A percentile compares a stretch with the other conserved stretches of the same genome.
Conservation (phyloP, 306 rosid species). For the Trifolium subterraneum region DNA sequence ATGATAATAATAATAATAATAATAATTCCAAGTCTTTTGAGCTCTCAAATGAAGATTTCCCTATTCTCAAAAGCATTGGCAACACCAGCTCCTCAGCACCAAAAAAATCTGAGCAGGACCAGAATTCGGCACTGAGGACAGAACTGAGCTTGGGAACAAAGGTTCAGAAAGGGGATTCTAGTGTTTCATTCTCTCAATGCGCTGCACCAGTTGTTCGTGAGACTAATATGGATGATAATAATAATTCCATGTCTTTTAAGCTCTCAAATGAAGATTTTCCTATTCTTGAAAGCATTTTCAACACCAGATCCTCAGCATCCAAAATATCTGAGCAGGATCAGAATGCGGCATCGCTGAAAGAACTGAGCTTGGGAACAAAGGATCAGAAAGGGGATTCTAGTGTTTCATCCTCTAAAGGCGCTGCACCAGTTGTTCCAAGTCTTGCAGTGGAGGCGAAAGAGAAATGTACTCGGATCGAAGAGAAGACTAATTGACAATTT, state of each 20-base stretch:
- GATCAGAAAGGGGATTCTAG: conserved; percentile 32
- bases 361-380: conserved; percentile 32
- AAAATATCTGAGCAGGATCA: conserved; percentile 1
- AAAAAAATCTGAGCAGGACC: neutral
- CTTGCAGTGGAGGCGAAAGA: conserved; percentile 30
- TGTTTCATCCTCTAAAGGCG: conserved; percentile 36
- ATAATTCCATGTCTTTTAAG: conserved; percentile 32
- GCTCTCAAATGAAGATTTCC: conserved; percentile 51
- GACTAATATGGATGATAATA: too few species aligned
- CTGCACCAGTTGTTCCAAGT: conserved; percentile 15
- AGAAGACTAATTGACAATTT: conserved; percentile 35
- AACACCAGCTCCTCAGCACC: conserved; percentile 29
- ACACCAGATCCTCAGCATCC: conserved; percentile 26
- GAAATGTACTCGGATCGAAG: conserved; percentile 12
- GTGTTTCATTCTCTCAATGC: conserved; percentile 37
- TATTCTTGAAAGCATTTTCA: conserved; percentile 39
- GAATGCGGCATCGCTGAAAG: conserved; percentile 18
- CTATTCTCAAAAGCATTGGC: conserved; percentile 43
- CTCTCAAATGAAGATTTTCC: conserved; percentile 55
- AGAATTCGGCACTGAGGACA: conserved; percentile 20
- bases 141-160: conserved; percentile 32
- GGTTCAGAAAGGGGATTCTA: conserved; percentile 32
- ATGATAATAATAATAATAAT: neutral
- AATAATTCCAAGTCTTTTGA: conserved; percentile 31
- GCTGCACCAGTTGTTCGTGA: neutral